Evolutionary conservation across 345 rosid genomes (phyloP).

Genomic region (Odontarrhena argentea): DNA sequence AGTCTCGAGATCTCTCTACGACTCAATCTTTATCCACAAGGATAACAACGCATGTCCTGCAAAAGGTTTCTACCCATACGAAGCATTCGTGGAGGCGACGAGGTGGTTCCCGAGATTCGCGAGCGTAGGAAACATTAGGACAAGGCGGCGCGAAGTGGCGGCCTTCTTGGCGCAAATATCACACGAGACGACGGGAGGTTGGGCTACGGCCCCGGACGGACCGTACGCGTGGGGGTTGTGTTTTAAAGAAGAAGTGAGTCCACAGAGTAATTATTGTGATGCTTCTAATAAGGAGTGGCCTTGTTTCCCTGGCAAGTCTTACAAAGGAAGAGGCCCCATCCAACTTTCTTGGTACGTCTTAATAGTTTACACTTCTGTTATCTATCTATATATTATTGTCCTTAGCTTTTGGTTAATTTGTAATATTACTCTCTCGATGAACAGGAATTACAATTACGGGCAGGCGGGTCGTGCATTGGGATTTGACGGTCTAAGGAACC

Average conservation of each 20-base stretch:
- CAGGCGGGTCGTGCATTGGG: slow-evolving; percentile 51
- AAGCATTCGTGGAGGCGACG: slow-evolving; percentile 64
- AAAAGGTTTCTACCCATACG: slow-evolving; percentile 64
- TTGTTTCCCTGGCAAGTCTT: slow-evolving; percentile 55
- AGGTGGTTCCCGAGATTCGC: slow-evolving; percentile 53
- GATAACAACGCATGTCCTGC: slow-evolving; percentile 57
- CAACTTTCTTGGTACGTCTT: slow-evolving; percentile 56
- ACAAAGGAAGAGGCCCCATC: slow-evolving; percentile 64
- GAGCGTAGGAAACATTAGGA: slow-evolving; percentile 43
- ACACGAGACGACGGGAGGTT: slow-evolving; percentile 65
- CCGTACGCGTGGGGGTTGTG: slow-evolving; percentile 78
- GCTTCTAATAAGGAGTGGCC: slow-evolving; percentile 45
- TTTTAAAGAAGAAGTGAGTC: slow-evolving; percentile 51
- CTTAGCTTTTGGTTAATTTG: slow-evolving; percentile 2
- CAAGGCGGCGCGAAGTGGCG: slow-evolving; percentile 56
- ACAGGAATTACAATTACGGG: slow-evolving; percentile 61
- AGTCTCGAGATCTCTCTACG: slow-evolving; percentile 46
- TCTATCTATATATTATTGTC: background rate
- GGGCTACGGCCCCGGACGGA: slow-evolving; percentile 65
- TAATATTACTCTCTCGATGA: background rate
- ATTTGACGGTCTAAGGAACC: slow-evolving; percentile 50
- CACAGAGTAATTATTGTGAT: slow-evolving; percentile 50
- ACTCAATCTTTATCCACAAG: slow-evolving; percentile 56
- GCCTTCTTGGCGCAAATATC: slow-evolving; percentile 74
- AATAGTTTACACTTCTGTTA: background rate